Percentiles rank a stretch among this genome's conserved stretches.
phyloP scores from a whole-genome alignment of 805 yeast genomes.

The Candida pseudoglaebosa region DNA sequence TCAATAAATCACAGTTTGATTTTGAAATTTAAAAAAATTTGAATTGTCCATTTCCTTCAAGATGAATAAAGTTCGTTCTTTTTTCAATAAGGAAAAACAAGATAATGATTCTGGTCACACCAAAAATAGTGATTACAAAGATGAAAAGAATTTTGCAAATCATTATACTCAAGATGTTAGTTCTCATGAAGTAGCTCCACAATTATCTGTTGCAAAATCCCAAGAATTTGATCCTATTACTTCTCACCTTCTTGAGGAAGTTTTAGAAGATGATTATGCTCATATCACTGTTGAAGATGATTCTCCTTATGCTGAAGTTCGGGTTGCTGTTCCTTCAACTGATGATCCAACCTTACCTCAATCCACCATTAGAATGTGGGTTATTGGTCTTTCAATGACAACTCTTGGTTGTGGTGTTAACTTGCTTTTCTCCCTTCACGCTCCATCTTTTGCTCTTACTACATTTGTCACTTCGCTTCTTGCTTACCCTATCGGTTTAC shows the following conservation, averaged over 20 bases:
- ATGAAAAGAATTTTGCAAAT: not conserved
- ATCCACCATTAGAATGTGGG: slow-evolving; percentile 56
- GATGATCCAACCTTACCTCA: slow-evolving; percentile 49
- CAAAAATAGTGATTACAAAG: not conserved
- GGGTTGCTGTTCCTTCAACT: slow-evolving; percentile 53
- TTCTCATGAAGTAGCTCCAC: not conserved
- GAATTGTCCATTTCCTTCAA: slow-evolving; percentile 15
- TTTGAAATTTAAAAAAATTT: slow-evolving; percentile 17
- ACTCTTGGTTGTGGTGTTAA: slow-evolving; percentile 58
- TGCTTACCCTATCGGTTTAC: slow-evolving; percentile 56
- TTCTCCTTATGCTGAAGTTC: slow-evolving; percentile 62
- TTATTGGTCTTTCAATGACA: slow-evolving; percentile 45
- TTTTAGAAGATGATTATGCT: slow-evolving; percentile 32
- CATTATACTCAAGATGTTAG: not conserved
- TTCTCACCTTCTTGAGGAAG: slow-evolving; percentile 19
- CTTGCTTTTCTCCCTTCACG: slow-evolving; percentile 53
- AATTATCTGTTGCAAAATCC: slow-evolving; percentile 19
- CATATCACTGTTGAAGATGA: slow-evolving; percentile 38
- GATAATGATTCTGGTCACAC: not conserved
- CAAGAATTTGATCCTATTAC: slow-evolving; percentile 32
- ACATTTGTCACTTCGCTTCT: slow-evolving; percentile 55
- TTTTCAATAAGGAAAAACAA: not conserved
- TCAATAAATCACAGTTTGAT: too few species aligned
- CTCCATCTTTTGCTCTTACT: slow-evolving; percentile 50
- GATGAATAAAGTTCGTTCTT: not conserved